Evolutionary conservation across 2,329 filamentous ascomycete species (phyloP).

Genomic region (Ambrosiella beaveri): DNA sequence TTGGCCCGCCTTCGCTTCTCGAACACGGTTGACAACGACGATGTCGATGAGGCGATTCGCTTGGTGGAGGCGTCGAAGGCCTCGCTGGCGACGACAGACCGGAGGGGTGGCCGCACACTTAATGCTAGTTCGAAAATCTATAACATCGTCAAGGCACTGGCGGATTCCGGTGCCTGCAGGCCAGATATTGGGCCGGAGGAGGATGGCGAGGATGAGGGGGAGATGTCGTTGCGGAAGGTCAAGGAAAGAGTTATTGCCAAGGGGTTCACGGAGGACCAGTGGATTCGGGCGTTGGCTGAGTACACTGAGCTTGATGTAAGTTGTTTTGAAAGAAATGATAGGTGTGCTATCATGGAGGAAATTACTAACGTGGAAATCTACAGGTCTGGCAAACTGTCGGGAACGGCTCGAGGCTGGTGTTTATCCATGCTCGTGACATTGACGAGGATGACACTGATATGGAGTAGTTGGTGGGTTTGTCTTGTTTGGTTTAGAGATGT

Average conservation of each 20-base stretch:
- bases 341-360: background rate
- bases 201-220: conserved; percentile 38
- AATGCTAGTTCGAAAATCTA: conserved; percentile 85
- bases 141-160: conserved; percentile 77
- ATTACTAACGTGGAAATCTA: conserved; percentile 22
- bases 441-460: conserved; percentile 28
- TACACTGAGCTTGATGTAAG: conserved; percentile 81
- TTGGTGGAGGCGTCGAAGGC: conserved; percentile 89
- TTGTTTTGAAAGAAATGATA: conserved; percentile 18
- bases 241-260: conserved; percentile 85
- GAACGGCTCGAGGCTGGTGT: conserved; percentile 52
- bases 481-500: background rate
- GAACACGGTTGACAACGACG: conserved; percentile 67
- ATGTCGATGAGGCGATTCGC: conserved; percentile 87
- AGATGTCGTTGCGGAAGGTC: conserved; percentile 76
- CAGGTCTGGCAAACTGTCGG: conserved; percentile 66
- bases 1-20: conserved; percentile 83
- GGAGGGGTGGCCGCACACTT: conserved; percentile 50
- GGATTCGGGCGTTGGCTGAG: conserved; percentile 70
- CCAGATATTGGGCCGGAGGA: conserved; percentile 62
- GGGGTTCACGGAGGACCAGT: conserved; percentile 91
- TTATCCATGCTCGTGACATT: conserved; percentile 43
- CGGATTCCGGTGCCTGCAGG: conserved; percentile 70
- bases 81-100: conserved; percentile 48
- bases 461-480: conserved; percentile 16